A percentile compares a stretch with the other conserved stretches of the same genome.
phyloP scores from a whole-genome alignment of 192 early-diverging fungal species.

The Lunasporangiospora selenospora region DNA sequence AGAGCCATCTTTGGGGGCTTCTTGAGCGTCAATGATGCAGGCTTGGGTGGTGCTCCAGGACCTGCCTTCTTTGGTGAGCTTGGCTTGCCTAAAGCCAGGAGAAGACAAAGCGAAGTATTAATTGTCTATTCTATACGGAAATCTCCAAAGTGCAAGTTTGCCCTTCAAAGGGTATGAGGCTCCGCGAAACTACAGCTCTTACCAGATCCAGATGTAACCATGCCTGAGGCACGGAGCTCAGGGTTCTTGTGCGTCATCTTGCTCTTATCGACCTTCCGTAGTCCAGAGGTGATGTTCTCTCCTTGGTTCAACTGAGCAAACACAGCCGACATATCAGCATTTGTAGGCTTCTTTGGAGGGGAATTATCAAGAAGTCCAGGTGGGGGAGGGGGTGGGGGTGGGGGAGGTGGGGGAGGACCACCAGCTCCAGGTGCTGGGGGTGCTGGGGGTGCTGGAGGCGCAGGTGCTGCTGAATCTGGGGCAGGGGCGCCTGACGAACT shows the following conservation, averaged over 20 bases:
- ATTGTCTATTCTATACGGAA: background rate
- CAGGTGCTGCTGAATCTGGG: slow-evolving; percentile 49
- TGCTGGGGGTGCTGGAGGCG: slow-evolving; percentile 44
- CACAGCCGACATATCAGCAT: slow-evolving; percentile 63
- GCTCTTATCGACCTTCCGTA: slow-evolving; percentile 92
- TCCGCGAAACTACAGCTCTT: background rate
- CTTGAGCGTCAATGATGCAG: slow-evolving; percentile 64
- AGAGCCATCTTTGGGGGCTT: slow-evolving; percentile 81
- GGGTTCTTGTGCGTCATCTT: slow-evolving; percentile 99
- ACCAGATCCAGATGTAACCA: slow-evolving; percentile 54
- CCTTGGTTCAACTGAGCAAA: slow-evolving; percentile 92
- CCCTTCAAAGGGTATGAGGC: background rate
- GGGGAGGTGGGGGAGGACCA: slow-evolving; percentile 59
- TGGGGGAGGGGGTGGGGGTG: slow-evolving; percentile 71
- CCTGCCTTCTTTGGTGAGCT: slow-evolving; percentile 50
- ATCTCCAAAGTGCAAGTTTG: background rate
- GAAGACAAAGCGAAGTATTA: background rate
- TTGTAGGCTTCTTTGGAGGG: slow-evolving; percentile 22
- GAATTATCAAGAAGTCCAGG: slow-evolving; percentile 14
- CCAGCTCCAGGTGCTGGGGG: slow-evolving; percentile 48
- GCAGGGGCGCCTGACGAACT: slow-evolving; percentile 52
- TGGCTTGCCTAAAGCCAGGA: slow-evolving; percentile 17
- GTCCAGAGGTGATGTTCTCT: slow-evolving; percentile 69
- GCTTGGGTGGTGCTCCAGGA: slow-evolving; percentile 62
- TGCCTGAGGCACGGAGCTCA: slow-evolving; percentile 69